Conservation (phyloP, 805 yeast genomes). For the Candida khao-thaluensis region DNA sequence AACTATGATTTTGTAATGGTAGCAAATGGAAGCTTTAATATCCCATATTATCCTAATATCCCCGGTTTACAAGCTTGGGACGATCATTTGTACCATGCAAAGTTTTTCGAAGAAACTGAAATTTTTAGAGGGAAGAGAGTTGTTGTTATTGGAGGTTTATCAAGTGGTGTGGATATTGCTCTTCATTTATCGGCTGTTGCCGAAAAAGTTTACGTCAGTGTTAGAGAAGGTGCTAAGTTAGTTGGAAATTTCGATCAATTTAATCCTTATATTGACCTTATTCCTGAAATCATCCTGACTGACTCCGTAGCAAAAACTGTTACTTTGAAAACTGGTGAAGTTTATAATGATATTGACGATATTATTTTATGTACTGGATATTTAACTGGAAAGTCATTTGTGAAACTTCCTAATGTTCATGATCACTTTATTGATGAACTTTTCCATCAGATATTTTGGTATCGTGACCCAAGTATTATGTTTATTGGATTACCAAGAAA, state of each 20-base stretch:
- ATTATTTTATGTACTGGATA: slow-evolving; percentile 42
- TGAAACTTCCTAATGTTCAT: slow-evolving; percentile 14
- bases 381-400: slow-evolving; percentile 34
- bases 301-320: slow-evolving; percentile 26
- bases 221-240: slow-evolving; percentile 13
- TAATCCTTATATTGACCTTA: slow-evolving; percentile 12
- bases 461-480: slow-evolving; percentile 46
- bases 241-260: slow-evolving; percentile 5
- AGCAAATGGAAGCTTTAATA: slow-evolving; percentile 39
- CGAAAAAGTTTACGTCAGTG: slow-evolving; percentile 25
- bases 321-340: slow-evolving; percentile 2
- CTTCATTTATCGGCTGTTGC: slow-evolving; percentile 50
- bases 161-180: slow-evolving; percentile 76
- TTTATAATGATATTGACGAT: slow-evolving; percentile 21
- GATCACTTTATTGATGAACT: slow-evolving; percentile 19
- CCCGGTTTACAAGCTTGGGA: slow-evolving; percentile 33
- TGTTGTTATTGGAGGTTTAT: slow-evolving; percentile 70
- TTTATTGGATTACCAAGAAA: slow-evolving; percentile 43
- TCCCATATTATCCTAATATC: slow-evolving; percentile 35
- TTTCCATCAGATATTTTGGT: slow-evolving; percentile 47
- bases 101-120: slow-evolving; percentile 25
- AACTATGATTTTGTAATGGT: slow-evolving; percentile 38
- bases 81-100: slow-evolving; percentile 25
- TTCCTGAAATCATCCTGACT: slow-evolving; percentile 23
- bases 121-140: slow-evolving; percentile 40